Conservation (phyloP, 306 rosid species). For the Abrus pulchellus region DNA sequence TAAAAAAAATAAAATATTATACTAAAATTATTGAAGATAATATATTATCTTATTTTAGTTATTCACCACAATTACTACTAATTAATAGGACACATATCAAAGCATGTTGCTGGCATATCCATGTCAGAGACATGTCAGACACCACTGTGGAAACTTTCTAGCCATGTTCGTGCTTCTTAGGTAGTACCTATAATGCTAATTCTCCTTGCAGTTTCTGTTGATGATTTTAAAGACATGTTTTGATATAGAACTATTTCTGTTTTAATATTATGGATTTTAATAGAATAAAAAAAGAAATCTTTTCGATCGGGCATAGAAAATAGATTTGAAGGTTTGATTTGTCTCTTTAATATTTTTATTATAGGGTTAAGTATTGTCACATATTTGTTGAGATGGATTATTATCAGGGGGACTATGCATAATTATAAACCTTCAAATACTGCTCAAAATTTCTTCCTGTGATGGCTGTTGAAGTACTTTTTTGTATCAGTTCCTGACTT, state of each 20-base stretch:
- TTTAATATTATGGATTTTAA: conserved; percentile 20
- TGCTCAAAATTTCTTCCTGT: conserved; percentile 29
- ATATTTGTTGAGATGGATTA: neutral
- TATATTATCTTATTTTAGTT: too few relatives aligned
- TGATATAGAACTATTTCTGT: conserved; percentile 3
- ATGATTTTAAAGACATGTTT: conserved; percentile 27
- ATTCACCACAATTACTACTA: too few relatives aligned
- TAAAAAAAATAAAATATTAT: too few relatives aligned
- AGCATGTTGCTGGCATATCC: too few relatives aligned
- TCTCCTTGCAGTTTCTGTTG: conserved; percentile 25
- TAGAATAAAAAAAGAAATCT: neutral
- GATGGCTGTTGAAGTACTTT: conserved; percentile 36
- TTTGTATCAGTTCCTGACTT: conserved; percentile 89
- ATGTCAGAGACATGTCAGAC: too few relatives aligned
- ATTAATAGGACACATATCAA: too few relatives aligned
- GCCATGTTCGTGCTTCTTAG: neutral
- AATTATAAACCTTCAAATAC: neutral
- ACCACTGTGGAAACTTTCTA: too few relatives aligned
- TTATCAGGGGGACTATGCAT: conserved; percentile 18
- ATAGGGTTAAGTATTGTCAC: neutral
- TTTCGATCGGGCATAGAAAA: conserved; percentile 5
- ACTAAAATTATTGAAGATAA: too few relatives aligned
- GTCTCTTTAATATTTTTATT: conserved; percentile 12
- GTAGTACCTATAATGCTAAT: conserved; percentile 15
- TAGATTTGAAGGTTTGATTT: conserved; percentile 19